Conservation (phyloP, 495 filamentous ascomycete species). For the Neurospora intermedia region DNA sequence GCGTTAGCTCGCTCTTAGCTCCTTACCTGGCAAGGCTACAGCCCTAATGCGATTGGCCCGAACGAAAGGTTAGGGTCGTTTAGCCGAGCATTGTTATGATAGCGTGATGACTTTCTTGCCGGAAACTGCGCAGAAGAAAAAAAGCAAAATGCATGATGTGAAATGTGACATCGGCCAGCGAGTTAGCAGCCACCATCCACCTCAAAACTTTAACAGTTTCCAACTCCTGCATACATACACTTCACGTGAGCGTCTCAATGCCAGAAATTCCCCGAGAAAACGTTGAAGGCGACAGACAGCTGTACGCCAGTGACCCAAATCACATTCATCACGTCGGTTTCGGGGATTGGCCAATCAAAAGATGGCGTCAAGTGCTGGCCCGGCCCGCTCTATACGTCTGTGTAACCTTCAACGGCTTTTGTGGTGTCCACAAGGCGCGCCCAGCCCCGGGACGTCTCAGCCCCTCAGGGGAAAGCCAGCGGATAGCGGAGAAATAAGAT, state of each 20-base stretch:
- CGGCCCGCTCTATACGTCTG: neutral
- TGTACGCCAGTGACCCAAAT: neutral
- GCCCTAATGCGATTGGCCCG: neutral
- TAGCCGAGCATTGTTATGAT: neutral
- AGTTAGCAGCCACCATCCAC: neutral
- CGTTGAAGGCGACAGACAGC: neutral
- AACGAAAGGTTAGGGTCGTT: neutral
- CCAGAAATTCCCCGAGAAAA: neutral
- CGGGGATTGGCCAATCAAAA: neutral
- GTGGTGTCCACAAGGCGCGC: neutral
- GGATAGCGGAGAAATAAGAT: neutral
- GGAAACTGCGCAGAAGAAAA: neutral
- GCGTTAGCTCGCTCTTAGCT: neutral
- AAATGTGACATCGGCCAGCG: neutral
- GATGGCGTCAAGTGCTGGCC: neutral
- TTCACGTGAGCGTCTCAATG: neutral
- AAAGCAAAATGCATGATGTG: neutral
- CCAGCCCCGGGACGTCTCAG: neutral
- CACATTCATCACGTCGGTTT: neutral
- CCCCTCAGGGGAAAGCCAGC: neutral
- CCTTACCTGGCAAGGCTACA: neutral
- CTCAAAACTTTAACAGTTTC: neutral
- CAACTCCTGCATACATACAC: neutral
- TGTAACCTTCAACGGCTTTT: neutral
- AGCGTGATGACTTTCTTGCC: neutral